These are phyloP conservation scores for Fusarium pseudonygamai DNA, from an alignment of 2,329 filamentous ascomycete species.

Conservation along the genomic window DNA sequence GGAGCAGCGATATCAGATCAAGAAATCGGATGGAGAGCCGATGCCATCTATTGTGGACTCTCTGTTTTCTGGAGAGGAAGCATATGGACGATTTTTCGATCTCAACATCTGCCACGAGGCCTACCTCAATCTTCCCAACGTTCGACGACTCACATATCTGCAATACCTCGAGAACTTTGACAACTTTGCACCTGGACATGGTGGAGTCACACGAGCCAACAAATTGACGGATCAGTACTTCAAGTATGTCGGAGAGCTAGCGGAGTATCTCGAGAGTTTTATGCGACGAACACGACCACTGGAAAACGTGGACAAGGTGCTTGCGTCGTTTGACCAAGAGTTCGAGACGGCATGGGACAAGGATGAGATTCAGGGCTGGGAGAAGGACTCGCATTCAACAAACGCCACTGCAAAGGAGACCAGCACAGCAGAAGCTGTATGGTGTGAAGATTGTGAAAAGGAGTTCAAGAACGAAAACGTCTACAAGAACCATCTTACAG, in stretches of 20 bases:
- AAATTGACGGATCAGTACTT: slow-evolving; percentile 96
- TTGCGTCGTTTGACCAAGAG: slow-evolving; percentile 80
- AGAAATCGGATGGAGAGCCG: slow-evolving; percentile 70
- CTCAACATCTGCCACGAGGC: slow-evolving; percentile 84
- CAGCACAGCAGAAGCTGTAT: slow-evolving; percentile 71
- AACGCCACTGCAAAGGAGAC: slow-evolving; percentile 42
- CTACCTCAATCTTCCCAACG: slow-evolving; percentile 87
- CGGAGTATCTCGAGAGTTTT: slow-evolving; percentile 87
- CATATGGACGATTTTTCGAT: slow-evolving; percentile 92
- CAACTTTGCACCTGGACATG: slow-evolving; percentile 77
- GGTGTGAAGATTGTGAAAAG: slow-evolving; percentile 92
- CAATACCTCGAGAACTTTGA: slow-evolving; percentile 96
- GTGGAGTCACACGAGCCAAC: slow-evolving; percentile 79
- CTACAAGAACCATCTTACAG: slow-evolving; percentile 86
- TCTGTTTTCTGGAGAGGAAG: slow-evolving; percentile 96
- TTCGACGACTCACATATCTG: slow-evolving; percentile 87
- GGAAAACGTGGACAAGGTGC: slow-evolving; percentile 83
- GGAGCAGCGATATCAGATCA: slow-evolving; percentile 86
- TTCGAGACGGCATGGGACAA: slow-evolving; percentile 86
- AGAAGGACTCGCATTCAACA: slow-evolving; percentile 59
- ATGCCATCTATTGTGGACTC: slow-evolving; percentile 78
- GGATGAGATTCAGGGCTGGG: slow-evolving; percentile 83
- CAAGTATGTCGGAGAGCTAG: slow-evolving; percentile 82
- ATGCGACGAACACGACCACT: slow-evolving; percentile 85
- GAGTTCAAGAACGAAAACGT: slow-evolving; percentile 96